Evolutionary conservation across 2,329 filamentous ascomycete genomes (phyloP), one percentile per base, ranked within the genome.

Genomic region (Alternaria sp.): DNA sequence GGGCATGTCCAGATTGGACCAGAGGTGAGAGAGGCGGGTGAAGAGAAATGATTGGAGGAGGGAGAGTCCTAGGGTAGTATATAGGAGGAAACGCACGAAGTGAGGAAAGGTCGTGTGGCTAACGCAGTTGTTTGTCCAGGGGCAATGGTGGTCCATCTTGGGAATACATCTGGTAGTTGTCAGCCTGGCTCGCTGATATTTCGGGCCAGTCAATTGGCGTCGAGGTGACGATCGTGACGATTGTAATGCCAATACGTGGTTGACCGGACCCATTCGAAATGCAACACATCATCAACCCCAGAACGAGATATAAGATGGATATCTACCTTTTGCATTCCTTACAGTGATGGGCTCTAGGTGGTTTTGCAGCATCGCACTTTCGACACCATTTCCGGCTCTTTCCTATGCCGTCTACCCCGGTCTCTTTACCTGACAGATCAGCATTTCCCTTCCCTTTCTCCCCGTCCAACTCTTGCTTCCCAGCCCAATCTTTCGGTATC

Each of bases 91-190:
- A 69, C 92, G 91, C 47, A 93, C 65, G 78, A 95, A 95, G 80
- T 94, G 89, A 7, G 92, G 92, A 70, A 93, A 91, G 1, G 91
- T 94, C 61, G 88, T 89, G 77, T 93, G 86, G 12, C 91, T 93
- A 54, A 95, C 91, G 81, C 92, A 96, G 79, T 94, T 94, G 62
- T 81, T 82, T 4, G 91, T 94, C 92, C 92, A 95, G 3, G 92
- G 91, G 74, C 92, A 95, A 80, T 96, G 91, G 79, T 93, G 91
- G 80, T 94, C 91, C 91, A 94, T 94, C 79, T 88, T 90, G 38
- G 90, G 89, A 49, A 93, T 86, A 77, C 91, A 93, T 69, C 85
- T 87, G 7, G 14, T 2, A 4, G 32, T 5, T 41, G 20, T 59
- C 51, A 58, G 56, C 41, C 42, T 54, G 8, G 8, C 20, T 41